Evolutionary conservation across 2,329 filamentous ascomycete genomes (phyloP), one percentile per base, ranked within the genome.

Genomic region (Arthrinium phaeospermum): DNA sequence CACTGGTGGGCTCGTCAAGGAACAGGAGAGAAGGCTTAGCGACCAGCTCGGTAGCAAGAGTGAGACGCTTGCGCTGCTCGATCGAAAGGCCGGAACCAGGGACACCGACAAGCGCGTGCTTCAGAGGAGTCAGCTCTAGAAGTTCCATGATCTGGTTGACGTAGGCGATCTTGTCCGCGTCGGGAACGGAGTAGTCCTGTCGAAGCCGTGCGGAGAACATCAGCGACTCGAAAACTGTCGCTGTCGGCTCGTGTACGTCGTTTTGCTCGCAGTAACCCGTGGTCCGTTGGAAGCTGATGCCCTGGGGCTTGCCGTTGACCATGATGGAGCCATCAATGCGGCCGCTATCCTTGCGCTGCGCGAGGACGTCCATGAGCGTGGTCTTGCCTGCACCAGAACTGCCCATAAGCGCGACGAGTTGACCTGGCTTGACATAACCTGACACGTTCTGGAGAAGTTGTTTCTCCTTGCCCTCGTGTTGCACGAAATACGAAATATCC

Each of bases 201-300:
- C 91, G 85, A 3, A 93, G 83, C 10, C 92, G 83, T 4, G 91
- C 91, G 0, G 91, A 92, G 77, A 93, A 93, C 72, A 91, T 86
- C 13, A 93, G 85, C 0, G 91, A 91, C 78, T 93, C 91, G 7
- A 90, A 85, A 41, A 93, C 91, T 0, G 91, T 93, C 0, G 90
- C 85, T 0, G 90, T 91, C 22, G 85, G 86, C 74, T 92, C 90
- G 75, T 94, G 92, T 5, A 94, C 81, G 83, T 94, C 92, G 82
- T 91, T 91, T 78, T 94, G 92, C 77, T 93, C 88, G 75, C 91
- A 92, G 81, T 92, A 94, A 16, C 92, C 92, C 13, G 92, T 93
- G 27, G 88, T 88, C 70, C 92, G 86, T 76, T 93, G 91, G 78
- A 94, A 94, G 71, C 90, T 89, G 2, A 86, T 81, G 0, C 87